Percentiles rank a stretch among this genome's conserved stretches.
These are phyloP conservation scores for Alternaria angustiovoidea DNA, from an alignment of 2,329 filamentous ascomycete species.

Conservation along the genomic window DNA sequence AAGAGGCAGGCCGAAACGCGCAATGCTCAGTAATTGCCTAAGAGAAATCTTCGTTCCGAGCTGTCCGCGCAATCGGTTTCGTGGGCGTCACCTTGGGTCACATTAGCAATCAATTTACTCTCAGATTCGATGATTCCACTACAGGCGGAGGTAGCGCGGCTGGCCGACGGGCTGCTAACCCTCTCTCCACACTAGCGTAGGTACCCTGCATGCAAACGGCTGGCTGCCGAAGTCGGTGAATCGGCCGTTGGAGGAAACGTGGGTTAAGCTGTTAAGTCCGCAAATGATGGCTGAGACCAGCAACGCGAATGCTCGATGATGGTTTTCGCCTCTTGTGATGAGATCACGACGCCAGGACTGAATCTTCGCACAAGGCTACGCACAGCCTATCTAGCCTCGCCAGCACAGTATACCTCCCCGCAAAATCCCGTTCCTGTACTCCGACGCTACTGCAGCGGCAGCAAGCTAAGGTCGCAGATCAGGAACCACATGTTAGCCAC, in stretches of 20 bases:
- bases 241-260: slow-evolving; percentile 9
- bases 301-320: not conserved
- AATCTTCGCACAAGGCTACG: not conserved
- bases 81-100: slow-evolving; percentile 17
- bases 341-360: slow-evolving; percentile 3
- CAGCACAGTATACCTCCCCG: not conserved
- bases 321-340: slow-evolving; percentile 9
- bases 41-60: slow-evolving; percentile 14
- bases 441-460: slow-evolving; percentile 14
- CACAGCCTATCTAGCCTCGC: not conserved
- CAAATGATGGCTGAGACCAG: not conserved
- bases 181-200: slow-evolving; percentile 8
- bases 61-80: slow-evolving; percentile 15
- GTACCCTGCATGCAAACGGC: slow-evolving; percentile 10
- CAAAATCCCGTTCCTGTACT: slow-evolving; percentile 8
- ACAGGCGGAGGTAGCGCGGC: slow-evolving; percentile 14
- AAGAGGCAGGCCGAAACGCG: slow-evolving; percentile 15
- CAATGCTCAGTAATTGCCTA: slow-evolving; percentile 15
- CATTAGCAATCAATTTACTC: slow-evolving; percentile 31
- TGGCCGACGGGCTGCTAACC: slow-evolving; percentile 22
- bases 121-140: slow-evolving; percentile 22
- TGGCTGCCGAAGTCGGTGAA: slow-evolving; percentile 16
- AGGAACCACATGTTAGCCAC: slow-evolving; percentile 9
- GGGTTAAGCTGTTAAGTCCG: slow-evolving; percentile 6
- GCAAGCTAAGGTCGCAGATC: slow-evolving; percentile 14